Conservation (phyloP, 805 yeast species). For the Zygosaccharomyces rouxii region DNA sequence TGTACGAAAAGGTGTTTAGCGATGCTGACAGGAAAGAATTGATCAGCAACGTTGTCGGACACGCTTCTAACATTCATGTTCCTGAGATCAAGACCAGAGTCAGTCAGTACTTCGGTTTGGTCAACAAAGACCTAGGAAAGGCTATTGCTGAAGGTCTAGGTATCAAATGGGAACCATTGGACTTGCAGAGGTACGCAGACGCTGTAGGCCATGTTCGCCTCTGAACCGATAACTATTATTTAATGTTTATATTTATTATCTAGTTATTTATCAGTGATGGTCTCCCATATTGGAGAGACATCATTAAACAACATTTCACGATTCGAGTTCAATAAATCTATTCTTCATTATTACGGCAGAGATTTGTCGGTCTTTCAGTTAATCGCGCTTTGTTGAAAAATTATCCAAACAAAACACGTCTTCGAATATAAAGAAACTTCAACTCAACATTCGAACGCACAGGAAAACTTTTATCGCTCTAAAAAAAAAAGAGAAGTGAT, state of each 20-base stretch:
- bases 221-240: neutral
- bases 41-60: constrained; percentile 39
- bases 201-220: constrained; percentile 24
- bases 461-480: too few species aligned
- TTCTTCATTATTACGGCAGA: neutral
- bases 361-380: neutral
- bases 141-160: constrained; percentile 41
- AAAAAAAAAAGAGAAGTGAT: neutral
- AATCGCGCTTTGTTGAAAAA: constrained; percentile 2
- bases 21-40: constrained; percentile 35
- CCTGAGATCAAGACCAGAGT: constrained; percentile 37
- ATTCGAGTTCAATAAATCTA: too few species aligned
- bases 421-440: neutral
- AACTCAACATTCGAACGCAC: neutral
- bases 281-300: too few species aligned
- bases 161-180: constrained; percentile 35
- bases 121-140: constrained; percentile 40
- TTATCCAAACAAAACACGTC: neutral
- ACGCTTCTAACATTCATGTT: constrained; percentile 35
- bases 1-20: constrained; percentile 40
- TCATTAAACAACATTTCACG: too few species aligned
- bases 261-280: constrained; percentile 11
- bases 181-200: constrained; percentile 36
- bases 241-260: neutral
- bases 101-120: constrained; percentile 41